phyloP scores from a whole-genome alignment of 2,329 filamentous ascomycete genomes.

The Epichloe brachyelytri region DNA sequence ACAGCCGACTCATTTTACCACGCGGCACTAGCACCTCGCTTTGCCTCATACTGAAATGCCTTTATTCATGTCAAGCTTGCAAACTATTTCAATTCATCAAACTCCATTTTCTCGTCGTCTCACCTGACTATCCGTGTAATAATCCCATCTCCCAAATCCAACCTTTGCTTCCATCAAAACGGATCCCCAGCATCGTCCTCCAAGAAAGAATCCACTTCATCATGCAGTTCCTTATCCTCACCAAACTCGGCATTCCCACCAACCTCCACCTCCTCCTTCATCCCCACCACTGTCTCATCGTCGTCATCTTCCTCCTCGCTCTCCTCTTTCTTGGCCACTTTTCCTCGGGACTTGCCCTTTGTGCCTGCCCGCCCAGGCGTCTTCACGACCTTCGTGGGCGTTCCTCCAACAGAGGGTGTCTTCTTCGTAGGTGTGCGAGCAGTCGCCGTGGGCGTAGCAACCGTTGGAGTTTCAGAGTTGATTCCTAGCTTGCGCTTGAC shows the following conservation, averaged over 20 bases:
- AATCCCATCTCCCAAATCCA: neutral
- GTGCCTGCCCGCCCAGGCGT: slow-evolving; percentile 11
- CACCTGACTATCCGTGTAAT: neutral
- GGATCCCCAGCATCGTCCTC: neutral
- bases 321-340: slow-evolving; percentile 11
- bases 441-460: slow-evolving; percentile 1
- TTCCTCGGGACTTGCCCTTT: slow-evolving; percentile 13
- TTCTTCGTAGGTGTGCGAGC: slow-evolving; percentile 13
- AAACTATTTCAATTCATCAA: too few relatives aligned
- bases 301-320: slow-evolving; percentile 8
- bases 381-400: slow-evolving; percentile 20
- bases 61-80: too few relatives aligned
- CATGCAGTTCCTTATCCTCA: neutral
- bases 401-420: slow-evolving; percentile 2
- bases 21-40: neutral
- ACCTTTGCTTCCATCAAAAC: neutral
- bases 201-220: slow-evolving; percentile 1
- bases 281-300: slow-evolving; percentile 8
- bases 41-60: too few relatives aligned
- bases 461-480: slow-evolving; percentile 12
- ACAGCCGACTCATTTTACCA: neutral
- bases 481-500: slow-evolving; percentile 35
- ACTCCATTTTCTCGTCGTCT: too few relatives aligned
- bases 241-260: neutral
- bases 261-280: slow-evolving; percentile 10